Evolutionary conservation across 345 rosid species (phyloP).

Genomic region (Pelargonium nanum): DNA sequence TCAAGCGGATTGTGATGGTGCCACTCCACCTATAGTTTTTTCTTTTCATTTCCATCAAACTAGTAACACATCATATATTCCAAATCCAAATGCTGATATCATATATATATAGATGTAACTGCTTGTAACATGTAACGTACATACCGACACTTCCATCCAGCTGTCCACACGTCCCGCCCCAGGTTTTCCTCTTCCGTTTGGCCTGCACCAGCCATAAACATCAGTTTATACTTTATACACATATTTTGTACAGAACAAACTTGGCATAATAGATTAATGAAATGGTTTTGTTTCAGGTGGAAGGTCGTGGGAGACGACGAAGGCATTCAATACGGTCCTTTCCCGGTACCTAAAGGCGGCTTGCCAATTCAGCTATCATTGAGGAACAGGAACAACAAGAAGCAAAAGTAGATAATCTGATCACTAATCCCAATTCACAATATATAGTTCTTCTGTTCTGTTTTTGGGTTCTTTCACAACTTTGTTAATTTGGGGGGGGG

Average conservation of each 20-base stretch:
- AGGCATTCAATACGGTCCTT: slow-evolving; percentile 92
- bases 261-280: not conserved
- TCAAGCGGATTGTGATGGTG: too few species aligned
- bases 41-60: too few species aligned
- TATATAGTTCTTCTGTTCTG: too few species aligned
- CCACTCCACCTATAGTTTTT: too few species aligned
- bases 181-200: not conserved
- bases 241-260: not conserved
- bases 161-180: not conserved
- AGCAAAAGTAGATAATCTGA: not conserved
- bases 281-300: slow-evolving; percentile 55
- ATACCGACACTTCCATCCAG: not conserved
- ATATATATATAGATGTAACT: too few species aligned
- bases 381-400: slow-evolving; percentile 11
- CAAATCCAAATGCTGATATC: too few species aligned
- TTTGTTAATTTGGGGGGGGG: too few species aligned
- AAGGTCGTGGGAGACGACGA: slow-evolving; percentile 50
- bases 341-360: slow-evolving; percentile 81
- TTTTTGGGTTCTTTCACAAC: too few species aligned
- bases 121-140: too few species aligned
- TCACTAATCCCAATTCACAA: not conserved
- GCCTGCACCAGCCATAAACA: too few species aligned
- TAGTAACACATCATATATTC: too few species aligned
- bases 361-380: slow-evolving; percentile 52
- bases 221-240: too few species aligned